Conservation (phyloP, 75 land plant genomes). For the Ceratopteris richardii region DNA sequence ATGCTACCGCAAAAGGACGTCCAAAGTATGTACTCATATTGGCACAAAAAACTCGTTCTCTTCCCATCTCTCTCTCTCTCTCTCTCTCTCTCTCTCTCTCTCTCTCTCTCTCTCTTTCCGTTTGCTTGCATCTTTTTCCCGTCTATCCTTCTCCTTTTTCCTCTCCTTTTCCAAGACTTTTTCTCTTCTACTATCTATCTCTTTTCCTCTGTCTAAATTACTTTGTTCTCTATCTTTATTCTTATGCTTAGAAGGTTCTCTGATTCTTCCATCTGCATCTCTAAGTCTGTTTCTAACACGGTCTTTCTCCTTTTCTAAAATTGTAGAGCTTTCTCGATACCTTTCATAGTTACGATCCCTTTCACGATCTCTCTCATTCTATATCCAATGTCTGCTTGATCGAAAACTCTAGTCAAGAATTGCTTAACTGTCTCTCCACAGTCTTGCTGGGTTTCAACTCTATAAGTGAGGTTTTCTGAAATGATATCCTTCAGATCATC, state of each 20-base stretch:
- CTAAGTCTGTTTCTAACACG: neutral
- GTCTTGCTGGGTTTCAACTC: conserved; percentile 59
- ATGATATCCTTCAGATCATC: conserved; percentile 52
- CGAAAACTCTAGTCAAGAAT: conserved; percentile 46
- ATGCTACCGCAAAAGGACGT: too few species aligned
- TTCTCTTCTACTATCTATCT: too few species aligned
- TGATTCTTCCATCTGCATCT: neutral
- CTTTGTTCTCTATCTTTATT: neutral
- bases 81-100: too few species aligned
- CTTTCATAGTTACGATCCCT: conserved; percentile 6
- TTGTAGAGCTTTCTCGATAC: conserved; percentile 7
- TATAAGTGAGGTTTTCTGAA: conserved; percentile 48
- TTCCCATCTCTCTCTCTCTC: too few species aligned
- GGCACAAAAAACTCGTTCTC: too few species aligned
- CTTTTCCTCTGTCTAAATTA: neutral
- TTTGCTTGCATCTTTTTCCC: neutral
- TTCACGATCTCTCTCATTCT: neutral
- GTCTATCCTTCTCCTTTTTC: neutral
- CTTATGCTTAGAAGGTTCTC: neutral
- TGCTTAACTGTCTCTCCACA: conserved; percentile 53
- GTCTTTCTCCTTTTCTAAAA: neutral
- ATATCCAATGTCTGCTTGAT: too few species aligned
- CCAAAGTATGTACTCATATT: too few species aligned
- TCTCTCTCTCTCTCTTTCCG: too few species aligned
- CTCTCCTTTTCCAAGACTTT: too few species aligned